These are phyloP conservation scores for Tuber calosporum DNA, from an alignment of 495 filamentous ascomycete species.

Conservation along the genomic window DNA sequence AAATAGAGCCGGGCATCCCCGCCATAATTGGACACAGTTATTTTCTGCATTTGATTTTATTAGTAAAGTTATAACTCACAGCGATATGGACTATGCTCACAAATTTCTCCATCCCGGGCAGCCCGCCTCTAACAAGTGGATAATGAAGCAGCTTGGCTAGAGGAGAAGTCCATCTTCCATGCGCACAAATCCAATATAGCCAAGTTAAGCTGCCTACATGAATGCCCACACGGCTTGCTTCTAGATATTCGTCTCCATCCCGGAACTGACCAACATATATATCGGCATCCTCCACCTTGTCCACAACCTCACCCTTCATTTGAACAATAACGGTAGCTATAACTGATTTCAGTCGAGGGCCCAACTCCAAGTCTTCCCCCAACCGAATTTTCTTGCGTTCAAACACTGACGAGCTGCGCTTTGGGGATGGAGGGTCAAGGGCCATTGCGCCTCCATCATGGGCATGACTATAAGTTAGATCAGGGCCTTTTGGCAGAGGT, in stretches of 20 bases:
- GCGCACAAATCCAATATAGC: constrained; percentile 84
- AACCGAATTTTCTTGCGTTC: constrained; percentile 60
- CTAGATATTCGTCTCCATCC: constrained; percentile 68
- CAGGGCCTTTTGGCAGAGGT: constrained; percentile 28
- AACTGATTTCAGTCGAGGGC: constrained; percentile 55
- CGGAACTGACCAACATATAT: constrained; percentile 82
- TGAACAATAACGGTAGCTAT: constrained; percentile 61
- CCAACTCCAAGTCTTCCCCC: constrained; percentile 64
- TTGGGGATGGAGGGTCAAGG: constrained; percentile 32
- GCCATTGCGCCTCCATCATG: constrained; percentile 34
- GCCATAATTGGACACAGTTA: constrained; percentile 91
- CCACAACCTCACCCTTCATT: constrained; percentile 62
- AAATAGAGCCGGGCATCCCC: constrained; percentile 90
- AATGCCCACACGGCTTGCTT: constrained; percentile 64
- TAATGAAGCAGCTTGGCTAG: constrained; percentile 78
- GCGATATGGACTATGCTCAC: constrained; percentile 30
- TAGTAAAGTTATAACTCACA: constrained; percentile 3
- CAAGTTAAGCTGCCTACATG: constrained; percentile 87
- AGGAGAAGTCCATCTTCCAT: constrained; percentile 80
- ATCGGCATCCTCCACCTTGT: constrained; percentile 61
- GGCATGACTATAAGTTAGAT: constrained; percentile 37
- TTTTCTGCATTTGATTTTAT: constrained; percentile 41
- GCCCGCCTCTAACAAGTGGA: constrained; percentile 62
- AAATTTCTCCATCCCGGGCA: constrained; percentile 69
- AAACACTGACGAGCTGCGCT: constrained; percentile 54